Evolutionary conservation across 2,329 filamentous ascomycete species (phyloP), one percentile per base, ranked within the genome.

Genomic region (Neonectria ditissima): DNA sequence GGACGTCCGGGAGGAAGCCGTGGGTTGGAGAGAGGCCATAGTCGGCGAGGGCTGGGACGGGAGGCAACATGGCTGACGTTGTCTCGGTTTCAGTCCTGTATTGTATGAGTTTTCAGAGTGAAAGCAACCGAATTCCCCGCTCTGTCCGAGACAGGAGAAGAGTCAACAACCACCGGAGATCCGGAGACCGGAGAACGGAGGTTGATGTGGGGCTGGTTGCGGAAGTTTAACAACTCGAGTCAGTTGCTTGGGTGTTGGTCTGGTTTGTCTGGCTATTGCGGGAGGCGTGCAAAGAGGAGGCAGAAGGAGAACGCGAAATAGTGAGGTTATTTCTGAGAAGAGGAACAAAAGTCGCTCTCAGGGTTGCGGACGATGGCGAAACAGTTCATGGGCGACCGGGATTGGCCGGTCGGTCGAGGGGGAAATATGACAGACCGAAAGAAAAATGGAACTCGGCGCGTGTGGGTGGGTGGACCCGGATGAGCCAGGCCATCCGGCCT

Each of bases 1-100:
- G 81, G 68, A 93, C 89, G 66, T 92, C 84, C 2, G 96, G 94
- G 57, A 99, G 87, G 81, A 99, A 99, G 74, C 96, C 96, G 80
- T 93, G 89, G 61, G 89, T 84, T 65, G 87, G 82, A 69, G 92
- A 92, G 78, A 94, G 88, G 80, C 91, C 92, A 81, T 97, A 97
- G 79, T 97, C 91, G 77, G 88, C 85, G 62, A 92, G 85, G 50
- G 80, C 75, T 26, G 89, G 89, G 63, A 92, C 81, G 48, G 87
- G 83, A 66, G 86, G 86, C 75, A 88, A 80, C 89, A 88, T 87
- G 72, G 20, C 63, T n/a, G 53, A 34, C 13, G 11, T 16, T 41
- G 9, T 50, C 5, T 50, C 5, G 5, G 11, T 20, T 28, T n/a
- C 26, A 54, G 5, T 34, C 18, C 28, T 41, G 34, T 39, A 45